These are phyloP conservation scores for Mortierella hygrophila DNA, from an alignment of 192 early-diverging fungal species.

Conservation along the genomic window DNA sequence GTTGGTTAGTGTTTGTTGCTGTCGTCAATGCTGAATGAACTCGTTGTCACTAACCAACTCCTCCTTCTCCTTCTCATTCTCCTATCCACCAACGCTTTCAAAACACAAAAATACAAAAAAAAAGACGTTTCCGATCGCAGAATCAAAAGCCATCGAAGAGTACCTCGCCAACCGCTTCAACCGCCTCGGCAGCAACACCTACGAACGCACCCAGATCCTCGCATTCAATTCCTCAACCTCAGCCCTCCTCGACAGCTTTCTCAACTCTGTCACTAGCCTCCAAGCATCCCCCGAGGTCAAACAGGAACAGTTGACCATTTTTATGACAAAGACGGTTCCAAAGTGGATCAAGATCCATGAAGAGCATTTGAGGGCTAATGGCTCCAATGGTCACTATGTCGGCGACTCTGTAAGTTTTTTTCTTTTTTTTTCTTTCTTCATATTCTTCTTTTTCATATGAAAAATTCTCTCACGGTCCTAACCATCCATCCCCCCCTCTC, in stretches of 20 bases:
- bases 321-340: conserved; percentile 16
- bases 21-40: no score
- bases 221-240: conserved; percentile 23
- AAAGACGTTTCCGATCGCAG: conserved; percentile 32
- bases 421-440: no score
- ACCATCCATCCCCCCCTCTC: no score
- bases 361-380: conserved; percentile 38
- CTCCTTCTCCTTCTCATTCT: background rate
- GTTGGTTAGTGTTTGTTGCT: no score
- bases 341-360: conserved; percentile 47
- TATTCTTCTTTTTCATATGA: background rate
- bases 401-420: conserved; percentile 23
- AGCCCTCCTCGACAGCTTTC: conserved; percentile 17
- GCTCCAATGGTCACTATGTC: conserved; percentile 42
- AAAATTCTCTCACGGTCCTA: no score
- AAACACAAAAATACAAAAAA: no score
- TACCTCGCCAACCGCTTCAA: conserved; percentile 25
- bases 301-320: conserved; percentile 3
- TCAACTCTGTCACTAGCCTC: background rate
- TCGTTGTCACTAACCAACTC: background rate
- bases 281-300: conserved; percentile 17
- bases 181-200: conserved; percentile 22
- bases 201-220: conserved; percentile 18
- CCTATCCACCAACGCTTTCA: background rate
- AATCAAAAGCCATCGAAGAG: conserved; percentile 27